Evolutionary conservation across 2,329 filamentous ascomycete species (phyloP).

Genomic region (Didymella pomorum): DNA sequence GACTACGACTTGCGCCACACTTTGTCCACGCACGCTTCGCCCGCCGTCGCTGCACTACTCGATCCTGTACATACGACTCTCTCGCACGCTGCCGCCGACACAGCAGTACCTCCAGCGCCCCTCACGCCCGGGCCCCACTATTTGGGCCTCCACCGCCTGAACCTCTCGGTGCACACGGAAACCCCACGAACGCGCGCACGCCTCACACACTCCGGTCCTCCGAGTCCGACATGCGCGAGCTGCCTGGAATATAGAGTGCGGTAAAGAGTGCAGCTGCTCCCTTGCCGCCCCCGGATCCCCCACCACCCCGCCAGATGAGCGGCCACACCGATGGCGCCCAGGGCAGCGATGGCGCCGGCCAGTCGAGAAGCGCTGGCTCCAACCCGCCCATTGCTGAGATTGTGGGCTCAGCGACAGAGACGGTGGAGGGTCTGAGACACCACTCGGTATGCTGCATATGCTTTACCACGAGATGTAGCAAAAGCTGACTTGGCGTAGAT

Average conservation of each 20-base stretch:
- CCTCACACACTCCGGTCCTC: constrained; percentile 11
- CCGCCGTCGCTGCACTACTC: not conserved
- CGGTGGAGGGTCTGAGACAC: constrained; percentile 41
- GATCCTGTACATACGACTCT: not conserved
- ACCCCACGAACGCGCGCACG: constrained; percentile 20
- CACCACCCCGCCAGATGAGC: constrained; percentile 42
- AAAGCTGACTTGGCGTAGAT: constrained; percentile 45
- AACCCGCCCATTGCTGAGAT: constrained; percentile 56
- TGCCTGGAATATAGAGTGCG: constrained; percentile 34
- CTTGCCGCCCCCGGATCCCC: constrained; percentile 41
- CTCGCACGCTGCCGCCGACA: constrained; percentile 7
- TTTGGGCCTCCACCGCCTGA: constrained; percentile 13
- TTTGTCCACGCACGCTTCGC: constrained; percentile 2
- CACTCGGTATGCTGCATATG: constrained; percentile 36
- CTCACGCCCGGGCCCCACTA: constrained; percentile 2
- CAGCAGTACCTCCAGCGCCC: not conserved
- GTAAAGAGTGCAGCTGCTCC: constrained; percentile 52
- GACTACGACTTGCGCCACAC: constrained; percentile 12
- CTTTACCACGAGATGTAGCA: not conserved
- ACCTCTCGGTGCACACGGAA: constrained; percentile 10
- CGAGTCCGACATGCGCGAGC: constrained; percentile 37
- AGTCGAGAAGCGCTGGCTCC: constrained; percentile 32
- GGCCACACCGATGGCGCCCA: constrained; percentile 38
- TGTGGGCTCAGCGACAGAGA: constrained; percentile 50
- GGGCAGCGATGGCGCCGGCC: constrained; percentile 34